A percentile compares a stretch with the other conserved stretches of the same genome.
Evolutionary conservation across 805 yeast species (phyloP).

Genomic region (Starmerella apicola): DNA sequence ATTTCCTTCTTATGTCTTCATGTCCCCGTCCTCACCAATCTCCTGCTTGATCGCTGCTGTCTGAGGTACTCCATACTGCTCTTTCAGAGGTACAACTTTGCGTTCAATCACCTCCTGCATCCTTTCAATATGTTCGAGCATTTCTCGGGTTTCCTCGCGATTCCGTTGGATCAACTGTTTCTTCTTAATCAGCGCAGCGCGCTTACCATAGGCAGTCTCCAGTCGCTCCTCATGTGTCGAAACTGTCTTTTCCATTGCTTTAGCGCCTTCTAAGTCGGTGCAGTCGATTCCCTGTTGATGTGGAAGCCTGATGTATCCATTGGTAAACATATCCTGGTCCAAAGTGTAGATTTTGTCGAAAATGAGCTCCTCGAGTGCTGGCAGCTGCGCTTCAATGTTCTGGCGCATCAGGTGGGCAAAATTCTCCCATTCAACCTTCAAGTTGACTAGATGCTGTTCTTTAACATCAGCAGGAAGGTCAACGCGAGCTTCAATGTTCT

Average conservation of each 20-base stretch:
- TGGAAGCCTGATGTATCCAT: conserved; percentile 13
- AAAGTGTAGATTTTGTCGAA: conserved; percentile 4
- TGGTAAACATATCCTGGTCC: conserved; percentile 11
- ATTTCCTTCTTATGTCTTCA: too few relatives aligned
- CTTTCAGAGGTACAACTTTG: too few relatives aligned
- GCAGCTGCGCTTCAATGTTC: conserved; percentile 1
- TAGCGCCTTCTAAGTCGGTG: conserved; percentile 1
- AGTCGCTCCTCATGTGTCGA: not conserved
- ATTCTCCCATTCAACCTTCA: conserved; percentile 3
- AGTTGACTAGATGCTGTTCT: not conserved
- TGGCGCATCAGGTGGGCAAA: conserved; percentile 2
- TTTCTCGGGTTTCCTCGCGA: too few relatives aligned
- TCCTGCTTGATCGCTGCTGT: too few relatives aligned
- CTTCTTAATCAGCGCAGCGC: too few relatives aligned
- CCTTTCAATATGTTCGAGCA: too few relatives aligned
- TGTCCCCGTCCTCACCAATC: too few relatives aligned
- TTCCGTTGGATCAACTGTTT: too few relatives aligned
- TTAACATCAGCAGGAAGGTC: not conserved
- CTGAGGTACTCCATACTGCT: too few relatives aligned
- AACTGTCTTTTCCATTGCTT: not conserved
- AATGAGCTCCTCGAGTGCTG: conserved; percentile 9
- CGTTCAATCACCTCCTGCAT: too few relatives aligned
- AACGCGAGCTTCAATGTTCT: not conserved
- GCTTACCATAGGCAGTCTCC: not conserved
- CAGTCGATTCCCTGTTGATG: conserved; percentile 16